A percentile compares a stretch with the other conserved stretches of the same genome.
These are phyloP conservation scores for Cladobotryum protrusum DNA, from an alignment of 2,329 filamentous ascomycete species.

Conservation along the genomic window DNA sequence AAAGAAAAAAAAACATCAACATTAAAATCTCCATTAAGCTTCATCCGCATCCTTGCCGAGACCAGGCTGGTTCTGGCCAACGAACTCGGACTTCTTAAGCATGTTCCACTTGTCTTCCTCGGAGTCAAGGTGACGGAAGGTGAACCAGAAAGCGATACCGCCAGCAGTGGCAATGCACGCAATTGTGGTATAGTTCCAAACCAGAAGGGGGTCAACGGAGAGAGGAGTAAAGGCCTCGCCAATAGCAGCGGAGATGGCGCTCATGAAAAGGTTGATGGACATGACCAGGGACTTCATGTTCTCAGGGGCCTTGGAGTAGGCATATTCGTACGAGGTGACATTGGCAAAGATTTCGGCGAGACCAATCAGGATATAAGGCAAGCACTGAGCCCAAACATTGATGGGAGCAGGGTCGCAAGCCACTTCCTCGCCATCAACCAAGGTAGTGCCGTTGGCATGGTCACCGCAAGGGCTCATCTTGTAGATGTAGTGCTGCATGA, in stretches of 20 bases:
- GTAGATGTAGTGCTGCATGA: conserved; percentile 61
- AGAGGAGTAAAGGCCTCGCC: conserved; percentile 62
- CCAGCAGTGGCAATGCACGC: conserved; percentile 58
- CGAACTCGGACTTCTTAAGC: conserved; percentile 40
- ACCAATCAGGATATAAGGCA: conserved; percentile 46
- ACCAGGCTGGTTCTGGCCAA: conserved; percentile 34
- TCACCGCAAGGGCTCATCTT: conserved; percentile 53
- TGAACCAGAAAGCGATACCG: conserved; percentile 61
- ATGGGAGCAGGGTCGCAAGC: conserved; percentile 52
- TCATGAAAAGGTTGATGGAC: conserved; percentile 64
- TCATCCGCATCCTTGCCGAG: conserved; percentile 18
- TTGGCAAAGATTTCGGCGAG: conserved; percentile 49
- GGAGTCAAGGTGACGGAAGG: conserved; percentile 57
- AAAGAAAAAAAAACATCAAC: not conserved
- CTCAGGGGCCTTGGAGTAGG: conserved; percentile 69
- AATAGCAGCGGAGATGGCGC: conserved; percentile 61
- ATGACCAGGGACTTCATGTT: conserved; percentile 77
- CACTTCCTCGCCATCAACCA: conserved; percentile 24
- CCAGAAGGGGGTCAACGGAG: conserved; percentile 56
- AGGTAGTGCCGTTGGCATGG: conserved; percentile 34
- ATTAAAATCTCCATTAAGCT: not conserved
- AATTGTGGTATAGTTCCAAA: conserved; percentile 65
- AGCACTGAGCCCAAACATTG: conserved; percentile 56
- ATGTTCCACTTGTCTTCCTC: conserved; percentile 66
- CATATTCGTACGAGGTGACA: conserved; percentile 63